Conservation (phyloP, 805 yeast species). For the Schwanniomyces pseudopolymorphus region DNA sequence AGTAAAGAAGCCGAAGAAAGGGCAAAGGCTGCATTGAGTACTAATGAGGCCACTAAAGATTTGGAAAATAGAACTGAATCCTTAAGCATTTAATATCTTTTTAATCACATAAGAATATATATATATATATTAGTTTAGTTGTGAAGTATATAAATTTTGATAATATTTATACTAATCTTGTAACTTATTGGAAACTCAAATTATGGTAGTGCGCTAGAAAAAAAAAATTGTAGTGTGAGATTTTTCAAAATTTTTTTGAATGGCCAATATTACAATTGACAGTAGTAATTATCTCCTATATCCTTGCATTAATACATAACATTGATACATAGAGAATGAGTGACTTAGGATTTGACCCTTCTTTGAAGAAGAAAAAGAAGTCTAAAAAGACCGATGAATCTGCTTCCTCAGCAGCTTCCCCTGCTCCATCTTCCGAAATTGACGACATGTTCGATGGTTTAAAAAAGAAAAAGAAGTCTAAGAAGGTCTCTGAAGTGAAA, state of each 20-base stretch:
- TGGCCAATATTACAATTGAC: neutral
- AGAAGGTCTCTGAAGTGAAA: conserved; percentile 32
- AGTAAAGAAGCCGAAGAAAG: conserved; percentile 41
- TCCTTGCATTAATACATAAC: neutral
- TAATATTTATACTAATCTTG: neutral
- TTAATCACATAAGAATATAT: neutral
- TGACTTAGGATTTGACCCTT: conserved; percentile 70
- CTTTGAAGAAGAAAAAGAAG: conserved; percentile 80
- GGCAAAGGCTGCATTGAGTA: conserved; percentile 34
- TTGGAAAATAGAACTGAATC: conserved; percentile 25
- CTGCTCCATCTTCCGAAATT: conserved; percentile 37
- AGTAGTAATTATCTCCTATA: conserved; percentile 1
- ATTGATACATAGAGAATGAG: conserved; percentile 26
- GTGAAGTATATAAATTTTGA: neutral
- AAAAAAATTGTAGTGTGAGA: neutral
- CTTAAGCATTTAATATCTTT: conserved; percentile 17
- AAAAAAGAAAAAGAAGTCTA: conserved; percentile 76
- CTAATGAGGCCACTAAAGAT: conserved; percentile 50
- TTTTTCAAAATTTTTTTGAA: conserved; percentile 2
- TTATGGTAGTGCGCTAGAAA: neutral
- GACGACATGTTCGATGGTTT: conserved; percentile 71
- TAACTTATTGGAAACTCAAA: neutral
- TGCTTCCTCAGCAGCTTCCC: conserved; percentile 18
- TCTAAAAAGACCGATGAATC: conserved; percentile 41
- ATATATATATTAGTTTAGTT: neutral